phyloP scores from a whole-genome alignment of 116 monocot species.

The Cymodocea nodosa region DNA sequence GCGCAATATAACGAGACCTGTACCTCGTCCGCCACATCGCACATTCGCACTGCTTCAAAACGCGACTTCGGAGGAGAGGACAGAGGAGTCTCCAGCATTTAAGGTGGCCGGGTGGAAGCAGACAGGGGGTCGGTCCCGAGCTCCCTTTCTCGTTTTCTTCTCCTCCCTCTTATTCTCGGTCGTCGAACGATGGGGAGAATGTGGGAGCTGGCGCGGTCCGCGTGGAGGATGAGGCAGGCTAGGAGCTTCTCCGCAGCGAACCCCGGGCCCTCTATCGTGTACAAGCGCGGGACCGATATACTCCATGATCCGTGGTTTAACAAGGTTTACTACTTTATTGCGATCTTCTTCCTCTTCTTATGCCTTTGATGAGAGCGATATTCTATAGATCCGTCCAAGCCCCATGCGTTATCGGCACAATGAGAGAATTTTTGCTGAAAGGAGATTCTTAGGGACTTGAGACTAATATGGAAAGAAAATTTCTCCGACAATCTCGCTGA shows the following conservation, averaged over 20 bases:
- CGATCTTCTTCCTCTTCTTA: not conserved
- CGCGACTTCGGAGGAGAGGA: too few relatives aligned
- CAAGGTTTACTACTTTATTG: slow-evolving; percentile 31
- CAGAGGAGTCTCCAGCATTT: too few relatives aligned
- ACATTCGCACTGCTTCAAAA: too few relatives aligned
- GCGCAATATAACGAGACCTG: too few relatives aligned
- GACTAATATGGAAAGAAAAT: too few relatives aligned
- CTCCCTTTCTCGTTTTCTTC: not conserved
- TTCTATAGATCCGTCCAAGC: not conserved
- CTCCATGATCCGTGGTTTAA: slow-evolving; percentile 99
- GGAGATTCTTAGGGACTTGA: too few relatives aligned
- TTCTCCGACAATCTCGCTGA: too few relatives aligned
- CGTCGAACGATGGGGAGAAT: slow-evolving; percentile 18
- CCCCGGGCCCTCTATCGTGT: slow-evolving; percentile 83
- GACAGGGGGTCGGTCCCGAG: too few relatives aligned
- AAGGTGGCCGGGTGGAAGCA: too few relatives aligned
- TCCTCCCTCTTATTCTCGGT: not conserved
- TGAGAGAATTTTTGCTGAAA: too few relatives aligned
- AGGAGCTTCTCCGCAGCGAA: slow-evolving; percentile 53
- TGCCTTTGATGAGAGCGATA: not conserved
- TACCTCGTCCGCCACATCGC: too few relatives aligned
- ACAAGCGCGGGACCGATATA: slow-evolving; percentile 94
- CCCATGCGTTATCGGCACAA: not conserved
- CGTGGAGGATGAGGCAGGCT: slow-evolving; percentile 33
- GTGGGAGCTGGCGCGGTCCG: slow-evolving; percentile 49